Conservation (phyloP, 306 rosid genomes). For the Cucurbita moschata region DNA sequence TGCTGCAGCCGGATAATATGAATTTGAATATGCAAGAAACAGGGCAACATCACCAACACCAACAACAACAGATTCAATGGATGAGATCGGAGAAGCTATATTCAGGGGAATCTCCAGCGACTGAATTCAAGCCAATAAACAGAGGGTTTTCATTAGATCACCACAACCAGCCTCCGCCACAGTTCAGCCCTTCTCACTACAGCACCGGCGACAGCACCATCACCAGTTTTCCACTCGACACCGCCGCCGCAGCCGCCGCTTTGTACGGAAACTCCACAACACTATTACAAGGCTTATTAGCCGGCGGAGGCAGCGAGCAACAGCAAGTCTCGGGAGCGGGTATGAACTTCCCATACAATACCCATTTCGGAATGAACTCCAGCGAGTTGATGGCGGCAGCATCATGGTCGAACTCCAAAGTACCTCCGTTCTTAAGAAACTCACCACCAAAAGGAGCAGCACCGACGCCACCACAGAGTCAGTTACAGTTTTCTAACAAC, state of each 20-base stretch:
- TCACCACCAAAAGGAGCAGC: slow-evolving; percentile 51
- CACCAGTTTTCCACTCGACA: slow-evolving; percentile 43
- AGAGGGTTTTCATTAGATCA: slow-evolving; percentile 66
- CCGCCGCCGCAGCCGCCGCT: slow-evolving; percentile 17
- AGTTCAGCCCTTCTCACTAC: slow-evolving; percentile 68
- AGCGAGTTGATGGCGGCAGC: slow-evolving; percentile 33
- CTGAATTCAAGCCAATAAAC: slow-evolving; percentile 35
- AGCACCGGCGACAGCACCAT: slow-evolving; percentile 65
- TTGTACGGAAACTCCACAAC: slow-evolving; percentile 47
- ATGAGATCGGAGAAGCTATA: slow-evolving; percentile 40
- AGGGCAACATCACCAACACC: slow-evolving; percentile 31
- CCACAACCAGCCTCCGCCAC: slow-evolving; percentile 12
- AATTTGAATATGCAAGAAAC: slow-evolving; percentile 40
- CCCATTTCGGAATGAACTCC: slow-evolving; percentile 41
- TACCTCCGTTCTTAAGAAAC: slow-evolving; percentile 58
- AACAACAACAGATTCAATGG: slow-evolving; percentile 50
- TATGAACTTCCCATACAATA: slow-evolving; percentile 26
- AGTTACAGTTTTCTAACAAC: slow-evolving; percentile 67
- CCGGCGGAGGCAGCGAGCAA: background rate
- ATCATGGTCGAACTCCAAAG: slow-evolving; percentile 39
- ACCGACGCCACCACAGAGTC: slow-evolving; percentile 9
- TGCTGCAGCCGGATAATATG: slow-evolving; percentile 61
- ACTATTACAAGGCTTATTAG: slow-evolving; percentile 51
- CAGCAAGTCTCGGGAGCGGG: slow-evolving; percentile 20
- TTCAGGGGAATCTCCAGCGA: slow-evolving; percentile 28